A percentile compares a stretch with the other conserved stretches of the same genome.
phyloP scores from a whole-genome alignment of 2,329 filamentous ascomycete species.

The Verruconis gallopava region DNA sequence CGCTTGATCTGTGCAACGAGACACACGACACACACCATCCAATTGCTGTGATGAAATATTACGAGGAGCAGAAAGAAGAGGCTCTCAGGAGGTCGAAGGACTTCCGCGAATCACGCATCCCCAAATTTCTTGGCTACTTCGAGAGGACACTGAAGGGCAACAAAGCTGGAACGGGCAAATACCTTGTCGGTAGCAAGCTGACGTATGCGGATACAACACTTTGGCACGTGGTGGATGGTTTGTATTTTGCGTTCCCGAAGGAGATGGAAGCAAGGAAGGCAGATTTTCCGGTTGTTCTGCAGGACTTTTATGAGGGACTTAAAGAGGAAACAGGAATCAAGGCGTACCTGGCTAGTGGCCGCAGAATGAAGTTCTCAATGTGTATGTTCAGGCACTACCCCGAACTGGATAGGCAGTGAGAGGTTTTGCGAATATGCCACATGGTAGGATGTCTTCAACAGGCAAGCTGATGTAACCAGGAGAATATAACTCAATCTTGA shows the following conservation, averaged over 20 bases:
- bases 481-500: too few relatives aligned
- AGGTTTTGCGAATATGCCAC: too few relatives aligned
- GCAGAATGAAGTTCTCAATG: slow-evolving; percentile 46
- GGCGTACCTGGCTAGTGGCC: slow-evolving; percentile 54
- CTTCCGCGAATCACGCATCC: slow-evolving; percentile 49
- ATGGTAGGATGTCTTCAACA: too few relatives aligned
- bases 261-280: slow-evolving; percentile 43
- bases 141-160: slow-evolving; percentile 50
- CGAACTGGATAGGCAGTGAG: slow-evolving; percentile 52
- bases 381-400: slow-evolving; percentile 63
- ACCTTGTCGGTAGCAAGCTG: slow-evolving; percentile 51
- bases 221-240: slow-evolving; percentile 49
- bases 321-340: slow-evolving; percentile 51
- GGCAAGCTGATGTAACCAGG: too few relatives aligned
- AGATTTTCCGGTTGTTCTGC: slow-evolving; percentile 50
- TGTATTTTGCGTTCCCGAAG: slow-evolving; percentile 57
- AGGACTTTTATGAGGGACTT: slow-evolving; percentile 47
- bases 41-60: slow-evolving; percentile 45
- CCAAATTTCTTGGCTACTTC: slow-evolving; percentile 61
- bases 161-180: slow-evolving; percentile 43
- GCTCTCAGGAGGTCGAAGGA: slow-evolving; percentile 43
- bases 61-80: slow-evolving; percentile 64
- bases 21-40: slow-evolving; percentile 68
- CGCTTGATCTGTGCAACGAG: slow-evolving; percentile 60
- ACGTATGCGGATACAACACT: slow-evolving; percentile 63